Evolutionary conservation across 1,284 basidiomycete genomes (phyloP), one percentile per base, ranked within the genome.

Genomic region (Bondarzewia mesenterica): DNA sequence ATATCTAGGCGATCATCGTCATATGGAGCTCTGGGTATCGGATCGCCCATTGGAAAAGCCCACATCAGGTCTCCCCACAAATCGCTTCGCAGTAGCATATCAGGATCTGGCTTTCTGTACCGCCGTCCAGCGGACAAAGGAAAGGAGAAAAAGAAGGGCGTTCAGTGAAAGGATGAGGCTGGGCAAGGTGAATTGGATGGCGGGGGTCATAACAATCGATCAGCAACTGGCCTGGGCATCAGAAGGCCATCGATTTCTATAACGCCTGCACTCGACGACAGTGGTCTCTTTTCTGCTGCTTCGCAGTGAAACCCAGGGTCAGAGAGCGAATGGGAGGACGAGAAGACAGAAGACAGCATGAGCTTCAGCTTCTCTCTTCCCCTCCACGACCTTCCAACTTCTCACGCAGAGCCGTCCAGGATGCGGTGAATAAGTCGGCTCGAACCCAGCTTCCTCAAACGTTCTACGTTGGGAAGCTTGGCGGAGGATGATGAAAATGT

Each of bases 101-200:
- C 38, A 10, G 38, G 38, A 18, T 43, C 53, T 7, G 52, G 56
- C n/a, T 74, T 77, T 42, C 75, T 81, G 1, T 82, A 82, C 57
- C 72, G 80, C 42, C 72, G 78, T 47, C 71, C 71, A 15, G 77
- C 80, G 1, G 80, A 83, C 52, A 82, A 77, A 57, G 75, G 77
- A 52, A 76, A 74, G 49, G 65, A 65, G 42, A 70, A 83, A 44
- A 70, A 83, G 62, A 94, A 94, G 65, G 85, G 79, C 47, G 88
- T 95, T 15, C 84, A 93, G 58, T 95, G 92, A 93, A 79, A 75
- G 47, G 92, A 95, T 58, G 87, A 93, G 62, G 89, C 77, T 5
- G 92, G 92, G 5, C 85, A 87, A 60, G 92, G 91, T 7, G 72
- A 78, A 42, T 67, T 94, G 42, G 87, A 89, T 55, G 89, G 92